Evolutionary conservation across 1,284 basidiomycete genomes (phyloP).

Genomic region (Leccinum colubrinum): DNA sequence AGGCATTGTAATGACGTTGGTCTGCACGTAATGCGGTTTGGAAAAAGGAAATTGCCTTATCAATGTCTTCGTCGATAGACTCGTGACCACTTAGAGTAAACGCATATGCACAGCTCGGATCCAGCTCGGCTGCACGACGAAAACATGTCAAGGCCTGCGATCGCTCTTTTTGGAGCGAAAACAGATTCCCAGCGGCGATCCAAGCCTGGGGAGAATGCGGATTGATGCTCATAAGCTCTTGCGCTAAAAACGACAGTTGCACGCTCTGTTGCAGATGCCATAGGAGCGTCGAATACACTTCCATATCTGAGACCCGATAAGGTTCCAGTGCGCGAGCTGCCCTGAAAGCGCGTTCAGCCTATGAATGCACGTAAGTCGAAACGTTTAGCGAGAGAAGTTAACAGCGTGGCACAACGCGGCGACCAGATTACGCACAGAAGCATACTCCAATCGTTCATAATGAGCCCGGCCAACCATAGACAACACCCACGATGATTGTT

Average conservation of each 20-base stretch:
- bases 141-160: constrained; percentile 91
- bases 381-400: constrained; percentile 13
- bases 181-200: constrained; percentile 93
- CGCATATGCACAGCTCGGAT: constrained; percentile 85
- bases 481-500: constrained; percentile 74
- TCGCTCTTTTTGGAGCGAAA: constrained; percentile 89
- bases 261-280: constrained; percentile 88
- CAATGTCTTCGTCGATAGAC: constrained; percentile 89
- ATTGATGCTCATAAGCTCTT: constrained; percentile 82
- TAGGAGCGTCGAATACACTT: constrained; percentile 89
- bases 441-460: constrained; percentile 86
- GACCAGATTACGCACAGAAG: constrained; percentile 59
- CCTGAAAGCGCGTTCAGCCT: constrained; percentile 88
- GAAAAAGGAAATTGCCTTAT: constrained; percentile 87
- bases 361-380: constrained; percentile 27
- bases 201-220: constrained; percentile 85
- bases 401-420: constrained; percentile 5
- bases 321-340: constrained; percentile 79
- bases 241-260: constrained; percentile 85
- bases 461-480: constrained; percentile 82
- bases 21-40: constrained; percentile 86
- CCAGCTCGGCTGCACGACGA: constrained; percentile 81
- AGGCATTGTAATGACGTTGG: constrained; percentile 91
- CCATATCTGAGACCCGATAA: constrained; percentile 87
- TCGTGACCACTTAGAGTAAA: constrained; percentile 95